Percentiles rank a stretch among this genome's conserved stretches.
Evolutionary conservation across 768 basidiomycete species (phyloP).

Genomic region (Lentinus brumalis): DNA sequence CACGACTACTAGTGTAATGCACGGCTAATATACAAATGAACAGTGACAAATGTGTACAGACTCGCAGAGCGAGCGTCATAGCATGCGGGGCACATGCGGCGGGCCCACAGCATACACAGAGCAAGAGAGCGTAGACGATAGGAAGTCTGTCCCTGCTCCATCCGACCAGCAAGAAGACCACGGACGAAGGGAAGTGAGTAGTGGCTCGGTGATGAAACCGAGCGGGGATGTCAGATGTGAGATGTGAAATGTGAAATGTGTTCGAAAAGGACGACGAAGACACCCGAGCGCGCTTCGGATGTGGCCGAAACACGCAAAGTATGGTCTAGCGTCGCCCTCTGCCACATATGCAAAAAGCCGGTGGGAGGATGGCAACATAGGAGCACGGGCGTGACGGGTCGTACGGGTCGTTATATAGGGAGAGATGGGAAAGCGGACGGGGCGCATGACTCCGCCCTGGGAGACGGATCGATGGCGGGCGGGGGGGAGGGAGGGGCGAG

Average conservation of each 20-base stretch:
- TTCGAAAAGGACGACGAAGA: too few relatives aligned
- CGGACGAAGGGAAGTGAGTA: neutral
- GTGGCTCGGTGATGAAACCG: too few relatives aligned
- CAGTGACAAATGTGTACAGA: neutral
- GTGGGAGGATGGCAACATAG: too few relatives aligned
- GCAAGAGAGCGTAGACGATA: neutral
- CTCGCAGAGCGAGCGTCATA: neutral
- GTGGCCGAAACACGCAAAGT: too few relatives aligned
- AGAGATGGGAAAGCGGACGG: neutral
- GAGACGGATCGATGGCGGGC: neutral
- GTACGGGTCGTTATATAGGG: neutral
- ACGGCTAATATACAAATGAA: constrained; percentile 1
- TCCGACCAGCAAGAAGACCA: neutral
- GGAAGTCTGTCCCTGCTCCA: neutral
- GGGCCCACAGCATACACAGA: neutral
- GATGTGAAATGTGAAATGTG: too few relatives aligned
- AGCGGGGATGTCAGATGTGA: too few relatives aligned
- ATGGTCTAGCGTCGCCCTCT: too few relatives aligned
- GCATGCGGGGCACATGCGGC: neutral
- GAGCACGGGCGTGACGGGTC: neutral
- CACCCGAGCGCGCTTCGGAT: too few relatives aligned
- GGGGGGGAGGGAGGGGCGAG: neutral
- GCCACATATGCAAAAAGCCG: too few relatives aligned
- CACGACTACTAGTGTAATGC: neutral
- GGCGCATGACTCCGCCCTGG: neutral